Evolutionary conservation across 2,329 filamentous ascomycete genomes (phyloP).

Genomic region (Beauveria sp.): DNA sequence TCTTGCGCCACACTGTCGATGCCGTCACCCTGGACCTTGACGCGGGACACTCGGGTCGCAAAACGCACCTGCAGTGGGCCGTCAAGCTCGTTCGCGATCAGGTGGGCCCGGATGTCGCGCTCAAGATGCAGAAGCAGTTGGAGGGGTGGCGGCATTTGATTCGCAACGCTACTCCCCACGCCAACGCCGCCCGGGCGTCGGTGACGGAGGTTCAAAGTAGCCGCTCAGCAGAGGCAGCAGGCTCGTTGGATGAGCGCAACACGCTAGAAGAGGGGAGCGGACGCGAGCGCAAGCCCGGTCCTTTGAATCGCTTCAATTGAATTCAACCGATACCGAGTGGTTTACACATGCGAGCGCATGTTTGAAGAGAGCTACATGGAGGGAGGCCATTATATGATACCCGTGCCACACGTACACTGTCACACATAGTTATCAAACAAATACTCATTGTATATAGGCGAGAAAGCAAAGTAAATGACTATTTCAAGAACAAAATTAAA

Average conservation of each 20-base stretch:
- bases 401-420: not conserved
- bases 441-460: not conserved
- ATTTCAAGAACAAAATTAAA: not conserved
- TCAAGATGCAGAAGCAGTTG: constrained; percentile 13
- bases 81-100: constrained; percentile 19
- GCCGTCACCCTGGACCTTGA: constrained; percentile 27
- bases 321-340: not conserved
- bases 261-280: not conserved
- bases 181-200: not conserved
- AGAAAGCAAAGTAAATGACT: not conserved
- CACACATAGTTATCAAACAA: not conserved
- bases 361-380: not conserved
- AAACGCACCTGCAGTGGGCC: constrained; percentile 24
- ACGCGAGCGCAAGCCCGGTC: not conserved
- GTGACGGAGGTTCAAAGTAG: not conserved
- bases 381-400: not conserved
- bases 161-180: not conserved
- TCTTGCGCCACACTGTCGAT: constrained; percentile 21
- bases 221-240: no score
- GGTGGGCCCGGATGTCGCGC: constrained; percentile 16
- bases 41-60: constrained; percentile 25
- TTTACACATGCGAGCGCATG: no score
- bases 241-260: not conserved
- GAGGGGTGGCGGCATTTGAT: constrained; percentile 20
- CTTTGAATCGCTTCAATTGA: not conserved